Conservation (phyloP, 352 stramenopile genomes). For the Thalassiosira allenii region DNA sequence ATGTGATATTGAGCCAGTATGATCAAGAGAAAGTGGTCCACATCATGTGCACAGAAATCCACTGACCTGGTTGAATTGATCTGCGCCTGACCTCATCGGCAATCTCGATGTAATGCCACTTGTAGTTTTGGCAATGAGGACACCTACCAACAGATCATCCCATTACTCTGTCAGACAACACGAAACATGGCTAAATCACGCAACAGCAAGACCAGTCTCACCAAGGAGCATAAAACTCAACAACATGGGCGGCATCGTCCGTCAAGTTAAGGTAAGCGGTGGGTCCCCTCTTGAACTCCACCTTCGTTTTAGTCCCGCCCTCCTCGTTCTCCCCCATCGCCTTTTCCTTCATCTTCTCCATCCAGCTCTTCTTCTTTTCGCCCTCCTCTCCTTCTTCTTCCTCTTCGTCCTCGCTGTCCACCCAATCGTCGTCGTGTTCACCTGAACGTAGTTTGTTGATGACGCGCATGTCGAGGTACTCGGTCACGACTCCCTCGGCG, state of each 20-base stretch:
- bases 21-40: background rate
- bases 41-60: conserved; percentile 9
- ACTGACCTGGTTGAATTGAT: conserved; percentile 33
- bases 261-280: conserved; percentile 43
- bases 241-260: conserved; percentile 37
- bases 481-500: conserved; percentile 26
- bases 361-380: conserved; percentile 9
- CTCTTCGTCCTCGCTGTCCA: conserved; percentile 13
- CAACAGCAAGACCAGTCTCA: background rate
- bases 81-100: conserved; percentile 38
- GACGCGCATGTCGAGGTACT: conserved; percentile 52
- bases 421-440: conserved; percentile 27
- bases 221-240: conserved; percentile 40
- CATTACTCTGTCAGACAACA: conserved; percentile 7
- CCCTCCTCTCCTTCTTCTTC: conserved; percentile 24
- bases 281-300: conserved; percentile 34
- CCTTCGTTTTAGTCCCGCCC: conserved; percentile 26
- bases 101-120: conserved; percentile 54
- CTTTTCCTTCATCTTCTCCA: conserved; percentile 14
- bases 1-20: background rate
- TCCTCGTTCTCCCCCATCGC: background rate
- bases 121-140: conserved; percentile 57
- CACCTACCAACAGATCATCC: conserved; percentile 8
- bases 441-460: conserved; percentile 18
- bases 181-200: background rate